phyloP scores from a whole-genome alignment of 306 rosid genomes.

The Malus asiatica region DNA sequence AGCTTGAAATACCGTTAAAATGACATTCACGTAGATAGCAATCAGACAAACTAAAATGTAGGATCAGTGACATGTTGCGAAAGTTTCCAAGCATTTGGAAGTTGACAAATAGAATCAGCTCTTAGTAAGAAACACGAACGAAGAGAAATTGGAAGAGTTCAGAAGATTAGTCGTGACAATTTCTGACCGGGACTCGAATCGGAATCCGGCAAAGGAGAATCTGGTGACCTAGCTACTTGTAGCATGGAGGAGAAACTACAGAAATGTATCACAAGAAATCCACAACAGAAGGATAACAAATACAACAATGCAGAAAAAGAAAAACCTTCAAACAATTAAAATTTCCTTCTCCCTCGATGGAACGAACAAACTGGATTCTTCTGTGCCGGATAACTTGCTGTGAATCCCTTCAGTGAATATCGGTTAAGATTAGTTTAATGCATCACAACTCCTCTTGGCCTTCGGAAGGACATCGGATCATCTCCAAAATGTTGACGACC shows the following conservation, averaged over 20 bases:
- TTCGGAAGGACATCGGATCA: constrained; percentile 90
- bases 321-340: neutral
- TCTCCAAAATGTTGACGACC: constrained; percentile 94
- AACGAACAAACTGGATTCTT: constrained; percentile 80
- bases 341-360: constrained; percentile 11
- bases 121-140: neutral
- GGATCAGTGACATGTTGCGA: neutral
- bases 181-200: constrained; percentile 31
- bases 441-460: constrained; percentile 79
- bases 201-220: constrained; percentile 97
- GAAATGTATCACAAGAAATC: constrained; percentile 27
- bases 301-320: constrained; percentile 3
- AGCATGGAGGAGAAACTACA: constrained; percentile 43
- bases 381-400: constrained; percentile 63
- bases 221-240: constrained; percentile 46
- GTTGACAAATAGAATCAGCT: neutral
- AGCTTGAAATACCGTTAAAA: neutral
- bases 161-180: constrained; percentile 34
- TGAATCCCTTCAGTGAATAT: constrained; percentile 32
- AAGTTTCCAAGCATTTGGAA: neutral
- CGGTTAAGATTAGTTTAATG: constrained; percentile 25
- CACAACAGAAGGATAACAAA: constrained; percentile 19
- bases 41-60: neutral
- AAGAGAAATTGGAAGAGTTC: constrained; percentile 21
- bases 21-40: too few species aligned